Evolutionary conservation across 2,329 filamentous ascomycete genomes (phyloP).

Genomic region (Celoporthe dispersa): DNA sequence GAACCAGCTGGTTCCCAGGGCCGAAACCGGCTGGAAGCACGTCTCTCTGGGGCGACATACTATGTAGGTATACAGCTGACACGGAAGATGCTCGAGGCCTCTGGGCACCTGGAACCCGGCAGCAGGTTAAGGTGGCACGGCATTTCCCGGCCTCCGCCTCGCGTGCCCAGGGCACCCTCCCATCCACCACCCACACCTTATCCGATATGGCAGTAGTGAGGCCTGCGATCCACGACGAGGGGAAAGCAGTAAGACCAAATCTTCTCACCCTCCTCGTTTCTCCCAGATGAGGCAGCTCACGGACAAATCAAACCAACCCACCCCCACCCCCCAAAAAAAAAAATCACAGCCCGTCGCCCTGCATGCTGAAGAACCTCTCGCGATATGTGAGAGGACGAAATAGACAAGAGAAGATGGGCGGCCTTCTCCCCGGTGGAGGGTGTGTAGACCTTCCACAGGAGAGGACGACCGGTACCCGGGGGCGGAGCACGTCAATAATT

Average conservation of each 20-base stretch:
- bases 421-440: background rate
- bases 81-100: background rate
- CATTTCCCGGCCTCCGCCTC: background rate
- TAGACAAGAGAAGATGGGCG: no score
- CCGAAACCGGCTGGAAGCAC: background rate
- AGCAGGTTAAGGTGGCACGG: background rate
- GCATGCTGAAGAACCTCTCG: background rate
- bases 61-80: no score
- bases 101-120: background rate
- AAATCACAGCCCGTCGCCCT: background rate
- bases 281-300: background rate
- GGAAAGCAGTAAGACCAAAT: background rate
- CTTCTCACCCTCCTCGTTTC: background rate
- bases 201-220: background rate
- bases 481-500: background rate
- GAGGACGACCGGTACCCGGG: conserved; percentile 7
- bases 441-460: background rate
- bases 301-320: no score
- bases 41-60: background rate
- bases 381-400: background rate
- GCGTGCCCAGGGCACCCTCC: background rate
- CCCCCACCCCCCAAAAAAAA: no score
- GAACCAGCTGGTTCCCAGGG: background rate
- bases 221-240: background rate
- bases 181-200: background rate